phyloP scores from a whole-genome alignment of 179 eudicot species.

The Beta macrorhiza region DNA sequence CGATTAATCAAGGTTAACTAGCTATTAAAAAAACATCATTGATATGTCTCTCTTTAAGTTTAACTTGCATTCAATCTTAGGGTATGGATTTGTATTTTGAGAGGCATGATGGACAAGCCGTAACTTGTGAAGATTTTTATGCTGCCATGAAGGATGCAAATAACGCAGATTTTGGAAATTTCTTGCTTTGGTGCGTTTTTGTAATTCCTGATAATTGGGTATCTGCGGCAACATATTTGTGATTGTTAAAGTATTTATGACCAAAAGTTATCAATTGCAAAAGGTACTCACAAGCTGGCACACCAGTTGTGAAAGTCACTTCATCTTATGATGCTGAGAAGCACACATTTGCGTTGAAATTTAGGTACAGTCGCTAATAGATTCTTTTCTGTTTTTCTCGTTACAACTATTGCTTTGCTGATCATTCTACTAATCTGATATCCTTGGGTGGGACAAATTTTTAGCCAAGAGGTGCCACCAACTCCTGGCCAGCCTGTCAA shows the following conservation, averaged over 20 bases:
- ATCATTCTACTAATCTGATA: not conserved
- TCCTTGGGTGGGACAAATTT: constrained; percentile 10
- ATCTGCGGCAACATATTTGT: not conserved
- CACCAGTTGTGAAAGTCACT: constrained; percentile 76
- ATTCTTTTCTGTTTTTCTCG: not conserved
- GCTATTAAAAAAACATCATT: not conserved
- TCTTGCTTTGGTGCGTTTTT: constrained; percentile 65
- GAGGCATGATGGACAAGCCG: constrained; percentile 99
- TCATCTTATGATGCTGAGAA: constrained; percentile 74
- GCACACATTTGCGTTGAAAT: constrained; percentile 65
- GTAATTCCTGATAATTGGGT: not conserved
- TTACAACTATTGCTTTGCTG: not conserved
- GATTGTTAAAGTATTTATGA: constrained; percentile 11
- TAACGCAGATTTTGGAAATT: constrained; percentile 82
- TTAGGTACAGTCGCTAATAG: constrained; percentile 49
- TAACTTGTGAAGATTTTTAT: constrained; percentile 94
- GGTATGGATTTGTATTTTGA: constrained; percentile 95
- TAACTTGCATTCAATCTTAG: constrained; percentile 33
- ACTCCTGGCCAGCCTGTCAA: constrained; percentile 88
- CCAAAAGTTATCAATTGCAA: not conserved
- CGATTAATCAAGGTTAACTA: not conserved
- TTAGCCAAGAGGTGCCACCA: constrained; percentile 86
- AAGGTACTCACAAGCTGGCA: constrained; percentile 99
- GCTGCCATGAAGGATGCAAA: constrained; percentile 99
- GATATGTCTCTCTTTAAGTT: not conserved